Evolutionary conservation across 164 flowering plant genomes (phyloP), one percentile per base, ranked within the genome.

Genomic region (Santalum album): DNA sequence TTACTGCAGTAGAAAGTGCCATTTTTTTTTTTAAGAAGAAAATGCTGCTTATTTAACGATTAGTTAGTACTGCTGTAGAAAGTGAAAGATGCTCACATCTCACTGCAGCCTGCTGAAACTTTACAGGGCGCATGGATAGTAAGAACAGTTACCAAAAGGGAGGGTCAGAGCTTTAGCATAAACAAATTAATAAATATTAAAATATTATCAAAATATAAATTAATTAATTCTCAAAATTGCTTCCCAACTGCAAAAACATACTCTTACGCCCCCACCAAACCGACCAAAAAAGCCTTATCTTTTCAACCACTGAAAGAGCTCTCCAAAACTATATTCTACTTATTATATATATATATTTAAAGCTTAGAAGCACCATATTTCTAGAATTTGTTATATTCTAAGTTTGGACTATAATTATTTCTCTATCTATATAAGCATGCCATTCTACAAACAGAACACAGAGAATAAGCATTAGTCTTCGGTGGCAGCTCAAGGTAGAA

Each of bases 91-190:
- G 68, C 67, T 44, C 62, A 53, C 59, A 11, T 58, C 46, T 62
- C 51, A 62, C 73, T 36, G 40, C 15, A 14, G 40, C 27, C 40
- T 58, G 21, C 69, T 60, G 61, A 44, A 66, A 55, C 60, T 71
- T 75, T 63, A 67, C 76, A 81, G 79, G 66, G 77, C 78, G 78
- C 78, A 73, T 71, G 76, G 69, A 61, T 50, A 57, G 68, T 67
- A 64, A 60, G 65, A 66, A 70, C 77, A 73, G 62, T 15, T 11
- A 12, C 73, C 74, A 64, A 79, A 70, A 76, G 70, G 62, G 69
- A 71, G 60, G 62, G 67, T 61, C 80, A 73, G 78, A 72, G 65
- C 75, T 60, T 68, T 70, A 61, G 52, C 23, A 57, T 27, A 52
- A 25, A 20, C 52, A 58, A 58, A 54, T 19, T 48, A n/a, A n/a